Base-by-base conservation (phyloP, 2,329 filamentous ascomycete genomes). In the Lachnellula cervina region DNA sequence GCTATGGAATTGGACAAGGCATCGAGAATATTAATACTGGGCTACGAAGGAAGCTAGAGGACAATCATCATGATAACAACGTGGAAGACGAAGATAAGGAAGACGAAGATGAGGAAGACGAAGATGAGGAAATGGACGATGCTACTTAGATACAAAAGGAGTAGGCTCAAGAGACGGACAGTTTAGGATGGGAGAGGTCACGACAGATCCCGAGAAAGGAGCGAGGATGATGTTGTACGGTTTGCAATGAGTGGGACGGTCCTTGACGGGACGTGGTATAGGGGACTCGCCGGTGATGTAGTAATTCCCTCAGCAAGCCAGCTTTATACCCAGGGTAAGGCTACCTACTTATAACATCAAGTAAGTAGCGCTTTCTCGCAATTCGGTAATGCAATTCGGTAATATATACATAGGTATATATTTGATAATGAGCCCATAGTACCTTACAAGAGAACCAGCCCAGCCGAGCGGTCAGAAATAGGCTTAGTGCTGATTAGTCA, bases 21-120 rank as follows among this genome's bases (percentile, higher is more conserved):
- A 70, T 87, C 11, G 81, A 88, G 65, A 86, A 83, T 63, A 86
- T 92, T 46, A 78, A 84, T 38, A 93, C 89, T 0, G 89, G 89
- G 0, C 70, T 94, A 67, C 79, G 71, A 67, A 78, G 81, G 32
- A 65, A 64, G 19, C 40, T 64, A 49, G 49, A 65, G 14, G 58
- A 58, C 21, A 52, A 52, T 13, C 44, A 54, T 25, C 35, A 47
- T 21, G 59, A 61, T 7, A 57, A 51, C 5, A 58, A 64, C 8
- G 63, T 65, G 5, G 82, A 86, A 1, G 81, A 84, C 0, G 77
- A 78, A 0, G 83, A n/a, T n/a, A n/a, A 83, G 0, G 80, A 83
- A 0, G 80, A 72, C 9, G 79, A 79, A 0, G 74, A 75, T 1
- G 66, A 65, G 14, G 64, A 79, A 0, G 74, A 75, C 0, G 66